Evolutionary conservation across 192 early-diverging fungal genomes (phyloP).

Genomic region (Allomyces macrogynus): DNA sequence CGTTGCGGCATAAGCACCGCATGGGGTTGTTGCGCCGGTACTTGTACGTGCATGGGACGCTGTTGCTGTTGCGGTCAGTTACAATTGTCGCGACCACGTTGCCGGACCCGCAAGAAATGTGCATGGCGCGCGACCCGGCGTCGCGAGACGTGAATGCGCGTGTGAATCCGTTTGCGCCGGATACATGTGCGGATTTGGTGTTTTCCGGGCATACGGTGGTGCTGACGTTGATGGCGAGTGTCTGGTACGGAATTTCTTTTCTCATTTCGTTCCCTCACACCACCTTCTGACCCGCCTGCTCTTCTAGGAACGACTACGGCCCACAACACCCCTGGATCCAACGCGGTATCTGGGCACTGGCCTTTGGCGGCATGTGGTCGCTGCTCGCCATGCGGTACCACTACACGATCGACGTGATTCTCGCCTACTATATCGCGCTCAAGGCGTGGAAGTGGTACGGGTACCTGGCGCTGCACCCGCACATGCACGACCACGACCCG

Average conservation of each 20-base stretch:
- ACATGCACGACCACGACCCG: not conserved
- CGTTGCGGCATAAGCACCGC: not conserved
- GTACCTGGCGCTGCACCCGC: not conserved
- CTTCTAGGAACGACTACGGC: slow-evolving; percentile 36
- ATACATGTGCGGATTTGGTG: slow-evolving; percentile 43
- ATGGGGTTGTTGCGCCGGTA: not conserved
- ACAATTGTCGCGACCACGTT: not conserved
- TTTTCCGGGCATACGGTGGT: slow-evolving; percentile 45
- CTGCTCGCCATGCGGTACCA: not conserved
- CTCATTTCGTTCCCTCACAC: too few relatives aligned
- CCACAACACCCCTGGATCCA: slow-evolving; percentile 4
- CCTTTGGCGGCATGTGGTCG: not conserved
- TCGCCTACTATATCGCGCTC: not conserved
- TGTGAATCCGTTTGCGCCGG: slow-evolving; percentile 28
- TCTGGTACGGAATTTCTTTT: too few relatives aligned
- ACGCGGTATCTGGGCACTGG: not conserved
- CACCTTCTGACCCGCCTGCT: too few relatives aligned
- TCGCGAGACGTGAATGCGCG: not conserved
- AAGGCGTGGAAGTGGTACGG: not conserved
- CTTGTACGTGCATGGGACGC: not conserved
- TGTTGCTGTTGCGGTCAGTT: not conserved
- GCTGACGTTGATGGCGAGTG: slow-evolving; percentile 26
- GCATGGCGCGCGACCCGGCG: not conserved
- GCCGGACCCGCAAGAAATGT: not conserved
- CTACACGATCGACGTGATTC: not conserved